Evolutionary conservation across 176 grass and related monocot genomes (phyloP), one percentile per base, ranked within the genome.

Genomic region (Pharus latifolius): DNA sequence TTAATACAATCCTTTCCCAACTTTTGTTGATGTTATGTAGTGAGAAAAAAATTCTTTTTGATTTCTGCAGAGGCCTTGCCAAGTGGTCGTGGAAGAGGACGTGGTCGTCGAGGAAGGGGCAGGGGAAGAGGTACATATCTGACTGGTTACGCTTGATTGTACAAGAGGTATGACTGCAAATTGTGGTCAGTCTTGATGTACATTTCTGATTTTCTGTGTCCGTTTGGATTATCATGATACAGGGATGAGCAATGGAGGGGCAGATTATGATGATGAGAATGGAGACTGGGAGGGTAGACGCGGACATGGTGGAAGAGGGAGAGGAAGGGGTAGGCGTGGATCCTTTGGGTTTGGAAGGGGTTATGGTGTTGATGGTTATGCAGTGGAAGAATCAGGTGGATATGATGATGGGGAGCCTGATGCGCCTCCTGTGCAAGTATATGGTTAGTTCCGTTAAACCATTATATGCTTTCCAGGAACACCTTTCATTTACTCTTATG

Each of bases 101-200:
- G 42, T 47, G 78, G 81, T 64, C 82, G 65, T 9, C 54, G 60
- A 3, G 85, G 88, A 31, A 78, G 88, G 68, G 69, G 78, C 70
- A 85, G 85, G 60, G 73, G 80, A 68, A 84, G 82, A 79, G 85
- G 90, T 88, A 85, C 63, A 61, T 67, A 24, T 75, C 63, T 43
- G 31, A 26, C 12, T 52, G 15, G 17, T 50, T 47, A 40, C 24
- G 22, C 17, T 79, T 28, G 14, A 37, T 67, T 48, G n/a, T 24
- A 32, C 60, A 74, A 24, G 59, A 35, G 6, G 44, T n/a, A 20
- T 56, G 20, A 54, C 10, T 70, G 7, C 1, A 54, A 69, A 44
- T 27, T 77, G 31, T 32, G 31, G 13, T 41, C 64, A 56, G 9
- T 23, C 49, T 43, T 59, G 24, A 23, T 72, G 14, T 49, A 37